Base-by-base conservation (phyloP, 768 basidiomycete genomes). In the Tricholoma saponaceum region DNA sequence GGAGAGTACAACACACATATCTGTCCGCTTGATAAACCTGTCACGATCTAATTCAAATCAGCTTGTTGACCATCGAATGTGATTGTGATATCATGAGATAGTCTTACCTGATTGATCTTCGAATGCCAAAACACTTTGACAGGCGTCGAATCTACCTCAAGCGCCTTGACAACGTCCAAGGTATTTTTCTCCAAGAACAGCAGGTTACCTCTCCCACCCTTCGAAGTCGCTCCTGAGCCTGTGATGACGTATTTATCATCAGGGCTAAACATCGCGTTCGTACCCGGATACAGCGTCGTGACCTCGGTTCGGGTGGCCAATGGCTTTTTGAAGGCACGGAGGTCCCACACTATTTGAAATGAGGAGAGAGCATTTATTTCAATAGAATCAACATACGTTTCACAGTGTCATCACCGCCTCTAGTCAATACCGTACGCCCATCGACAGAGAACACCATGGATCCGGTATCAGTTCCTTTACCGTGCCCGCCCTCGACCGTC, bases 51-150 rank as follows among this genome's bases (percentile, higher is more conserved):
- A 33, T 70, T 23, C 55, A 22, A 50, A 61, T 41, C 56, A 39
- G 32, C 41, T 25, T 52, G 59, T 51, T 41, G 25, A 32, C 52
- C 23, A 14, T 13, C 35, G 57, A 37, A 14, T 46, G 44, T 25
- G 44, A 14, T 32, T 32, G 30, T 32, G 30, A 25, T 14, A 35
- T 58, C 37, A 61, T 52, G 28, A 64, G 43, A 62, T 55, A 44
- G 50, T 68, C 86, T 64, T 60, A 90, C 92, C 82, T 97, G 93
- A 76, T 99, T 99, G 79, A 99, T 98, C 73, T 91, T 92, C 5
- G 92, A 84, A 75, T 98, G 97, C 97, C 97, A 99, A 25, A 82
- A 73, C 2, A 98, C 91, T 67, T 87, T 90, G 56, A 99, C 91
- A 9, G 97, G 94, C 33, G 86, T 90, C 23, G 86, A 79, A 44